Percentiles rank a stretch among this genome's conserved stretches.
Conservation (phyloP, 2,329 filamentous ascomycete species). For the Aspergillus awamori region DNA sequence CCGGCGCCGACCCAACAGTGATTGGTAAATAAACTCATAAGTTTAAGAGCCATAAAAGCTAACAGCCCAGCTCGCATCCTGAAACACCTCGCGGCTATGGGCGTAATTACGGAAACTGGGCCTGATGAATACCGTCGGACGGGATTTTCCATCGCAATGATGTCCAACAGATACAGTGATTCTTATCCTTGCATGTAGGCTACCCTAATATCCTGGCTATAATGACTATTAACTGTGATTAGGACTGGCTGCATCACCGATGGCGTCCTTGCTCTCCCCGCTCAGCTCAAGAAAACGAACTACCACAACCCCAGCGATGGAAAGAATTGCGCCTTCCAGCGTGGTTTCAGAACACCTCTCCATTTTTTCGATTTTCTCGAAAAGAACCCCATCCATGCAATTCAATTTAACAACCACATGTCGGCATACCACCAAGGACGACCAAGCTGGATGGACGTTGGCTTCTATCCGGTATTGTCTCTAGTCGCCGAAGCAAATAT, state of each 20-base stretch:
- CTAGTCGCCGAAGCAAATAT: slow-evolving; percentile 20
- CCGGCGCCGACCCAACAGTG: slow-evolving; percentile 21
- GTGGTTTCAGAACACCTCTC: slow-evolving; percentile 30
- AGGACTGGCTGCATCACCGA: slow-evolving; percentile 34
- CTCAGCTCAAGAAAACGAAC: slow-evolving; percentile 28
- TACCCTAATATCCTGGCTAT: no score
- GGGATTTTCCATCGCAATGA: slow-evolving; percentile 35
- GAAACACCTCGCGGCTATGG: slow-evolving; percentile 41
- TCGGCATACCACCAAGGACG: slow-evolving; percentile 31
- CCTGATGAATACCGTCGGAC: slow-evolving; percentile 37
- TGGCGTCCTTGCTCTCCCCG: slow-evolving; percentile 29
- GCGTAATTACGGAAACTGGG: slow-evolving; percentile 36
- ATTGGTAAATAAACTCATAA: background rate
- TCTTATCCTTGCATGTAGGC: slow-evolving; percentile 33
- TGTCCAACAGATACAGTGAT: slow-evolving; percentile 26
- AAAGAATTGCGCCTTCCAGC: slow-evolving; percentile 29
- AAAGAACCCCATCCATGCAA: slow-evolving; percentile 21
- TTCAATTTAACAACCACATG: slow-evolving; percentile 35
- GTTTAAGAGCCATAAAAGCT: background rate
- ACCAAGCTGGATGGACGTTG: slow-evolving; percentile 35
- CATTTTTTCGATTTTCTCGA: slow-evolving; percentile 34
- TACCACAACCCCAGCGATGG: slow-evolving; percentile 33
- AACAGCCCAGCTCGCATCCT: slow-evolving; percentile 32
- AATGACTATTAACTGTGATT: slow-evolving; percentile 7
- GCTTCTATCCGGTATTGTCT: slow-evolving; percentile 33